Evolutionary conservation across 1,284 basidiomycete species (phyloP), one percentile per base, ranked within the genome.

Genomic region (Rhodotorula sp.): DNA sequence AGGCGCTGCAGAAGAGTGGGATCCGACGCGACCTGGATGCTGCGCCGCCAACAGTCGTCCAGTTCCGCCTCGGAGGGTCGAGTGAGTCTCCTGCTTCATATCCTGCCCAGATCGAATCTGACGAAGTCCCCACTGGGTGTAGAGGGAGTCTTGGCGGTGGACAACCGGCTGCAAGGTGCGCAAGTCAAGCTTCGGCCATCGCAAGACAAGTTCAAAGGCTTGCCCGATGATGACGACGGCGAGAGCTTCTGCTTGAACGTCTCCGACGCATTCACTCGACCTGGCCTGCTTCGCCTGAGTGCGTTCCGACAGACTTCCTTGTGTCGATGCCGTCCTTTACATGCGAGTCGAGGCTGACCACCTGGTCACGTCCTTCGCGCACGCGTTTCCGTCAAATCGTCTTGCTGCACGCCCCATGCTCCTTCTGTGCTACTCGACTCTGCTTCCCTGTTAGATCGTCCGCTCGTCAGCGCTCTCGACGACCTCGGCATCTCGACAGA

Each of bases 191-290:
- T 88, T 10, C 80, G 87, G 24, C 82, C 81, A 8, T 88, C 86
- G 0, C 88, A 88, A 86, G 84, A 85, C 71, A 89, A 88, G 77
- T 89, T 88, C 68, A 80, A 83, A n/a, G 83, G 83, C 0, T 82
- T 52, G 27, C 39, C 51, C 13, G 69, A 70, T 22, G 36, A 13
- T 30, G 53, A 60, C 13, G 30, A 24, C 54, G 47, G 82, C 9
- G 77, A 84, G 17, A 79, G 79, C 19, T 87, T 83, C 71, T 88
- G 83, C 73, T 82, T 89, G n/a, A 88, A 89, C 59, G 72, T 78
- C 30, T 73, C 76, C 6, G 64, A 74, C 29, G 64, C 68, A 19
- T 79, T 75, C 51, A 72, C 71, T 0, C 53, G 62, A 4, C 74
- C 76, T 68, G 81, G 70, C 3, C 60, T 64, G 1, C 70, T 78